Conservation (phyloP, 768 basidiomycete species). For the Ramaria sp. region DNA sequence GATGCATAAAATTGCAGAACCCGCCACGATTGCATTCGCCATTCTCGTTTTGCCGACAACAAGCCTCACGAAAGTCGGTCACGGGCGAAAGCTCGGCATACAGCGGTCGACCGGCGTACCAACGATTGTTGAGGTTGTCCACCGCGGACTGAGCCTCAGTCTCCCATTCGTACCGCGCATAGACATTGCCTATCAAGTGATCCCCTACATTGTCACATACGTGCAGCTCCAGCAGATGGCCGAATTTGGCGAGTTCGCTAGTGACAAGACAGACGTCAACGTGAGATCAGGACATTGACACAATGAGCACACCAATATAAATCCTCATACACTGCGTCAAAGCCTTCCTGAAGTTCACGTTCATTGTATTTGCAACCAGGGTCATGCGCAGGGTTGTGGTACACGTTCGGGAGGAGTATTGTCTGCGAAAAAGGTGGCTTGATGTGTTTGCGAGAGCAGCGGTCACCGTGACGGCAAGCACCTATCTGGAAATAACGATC, state of each 20-base stretch:
- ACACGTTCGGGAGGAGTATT: conserved; percentile 92
- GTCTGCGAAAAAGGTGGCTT: conserved; percentile 97
- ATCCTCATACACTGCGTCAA: conserved; percentile 92
- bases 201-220: conserved; percentile 99
- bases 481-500: conserved; percentile 59
- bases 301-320: conserved; percentile 52
- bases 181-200: conserved; percentile 95
- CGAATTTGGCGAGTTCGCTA: conserved; percentile 83
- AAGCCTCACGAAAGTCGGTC: conserved; percentile 97
- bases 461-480: conserved; percentile 95
- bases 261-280: background rate
- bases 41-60: conserved; percentile 97
- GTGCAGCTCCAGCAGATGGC: conserved; percentile 91
- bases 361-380: conserved; percentile 81
- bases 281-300: background rate
- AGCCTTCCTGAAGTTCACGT: conserved; percentile 83
- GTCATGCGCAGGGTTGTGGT: conserved; percentile 95
- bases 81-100: conserved; percentile 98
- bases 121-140: conserved; percentile 86
- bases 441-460: conserved; percentile 98
- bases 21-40: conserved; percentile 97
- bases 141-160: conserved; percentile 92
- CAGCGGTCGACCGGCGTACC: conserved; percentile 95
- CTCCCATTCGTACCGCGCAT: conserved; percentile 98
- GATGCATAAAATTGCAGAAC: conserved; percentile 99